These are phyloP conservation scores for Cadophora malorum DNA, from an alignment of 2,329 filamentous ascomycete species.

Conservation along the genomic window DNA sequence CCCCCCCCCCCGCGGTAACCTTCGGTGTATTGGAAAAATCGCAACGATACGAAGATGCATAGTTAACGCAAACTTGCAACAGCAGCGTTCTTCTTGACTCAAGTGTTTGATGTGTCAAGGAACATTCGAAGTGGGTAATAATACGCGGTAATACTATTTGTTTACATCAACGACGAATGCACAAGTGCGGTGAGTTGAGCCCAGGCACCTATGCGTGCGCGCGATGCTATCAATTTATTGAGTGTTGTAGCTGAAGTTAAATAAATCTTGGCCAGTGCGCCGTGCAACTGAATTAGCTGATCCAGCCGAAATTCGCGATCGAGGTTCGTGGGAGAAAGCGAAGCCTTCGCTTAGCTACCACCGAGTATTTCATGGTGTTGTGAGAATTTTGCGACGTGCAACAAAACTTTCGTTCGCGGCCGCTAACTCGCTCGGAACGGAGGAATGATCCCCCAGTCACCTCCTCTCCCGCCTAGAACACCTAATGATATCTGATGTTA, in stretches of 20 bases:
- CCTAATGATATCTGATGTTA: neutral
- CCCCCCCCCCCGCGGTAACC: too few species aligned
- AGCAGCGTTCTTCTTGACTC: too few species aligned
- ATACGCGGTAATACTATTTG: too few species aligned
- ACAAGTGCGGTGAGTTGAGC: neutral
- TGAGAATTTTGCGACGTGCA: neutral
- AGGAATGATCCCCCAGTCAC: neutral
- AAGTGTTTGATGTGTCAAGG: too few species aligned
- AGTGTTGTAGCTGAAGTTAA: neutral
- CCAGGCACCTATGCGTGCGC: neutral
- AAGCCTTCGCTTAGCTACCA: neutral
- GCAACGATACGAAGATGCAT: neutral
- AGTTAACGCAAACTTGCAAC: too few species aligned
- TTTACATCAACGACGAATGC: too few species aligned
- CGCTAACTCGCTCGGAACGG: neutral
- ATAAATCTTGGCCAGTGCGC: neutral
- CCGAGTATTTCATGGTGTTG: neutral
- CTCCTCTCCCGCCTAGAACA: neutral
- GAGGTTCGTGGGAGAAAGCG: neutral
- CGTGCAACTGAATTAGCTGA: neutral
- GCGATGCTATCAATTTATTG: neutral
- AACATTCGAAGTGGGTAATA: too few species aligned
- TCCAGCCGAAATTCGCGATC: neutral
- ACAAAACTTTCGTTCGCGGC: neutral
- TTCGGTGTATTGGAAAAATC: neutral